These are phyloP conservation scores for Primulina tabacum DNA, from an alignment of 257 asterid genomes.

Conservation along the genomic window DNA sequence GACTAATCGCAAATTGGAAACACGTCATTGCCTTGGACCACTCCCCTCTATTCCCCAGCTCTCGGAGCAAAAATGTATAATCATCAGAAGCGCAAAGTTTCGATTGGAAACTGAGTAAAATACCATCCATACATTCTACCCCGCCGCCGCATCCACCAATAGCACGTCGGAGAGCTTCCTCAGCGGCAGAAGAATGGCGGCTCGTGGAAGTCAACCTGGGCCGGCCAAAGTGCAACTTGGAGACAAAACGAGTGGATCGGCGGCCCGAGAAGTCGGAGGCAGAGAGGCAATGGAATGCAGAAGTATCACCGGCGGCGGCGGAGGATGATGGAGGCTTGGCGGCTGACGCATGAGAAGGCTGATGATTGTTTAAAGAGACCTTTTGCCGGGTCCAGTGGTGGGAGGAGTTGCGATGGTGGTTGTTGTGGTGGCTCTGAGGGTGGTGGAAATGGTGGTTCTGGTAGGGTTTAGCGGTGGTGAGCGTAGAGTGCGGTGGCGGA, in stretches of 20 bases:
- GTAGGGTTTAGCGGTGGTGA: conserved; percentile 79
- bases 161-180: conserved; percentile 55
- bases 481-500: conserved; percentile 79
- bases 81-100: conserved; percentile 70
- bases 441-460: conserved; percentile 52
- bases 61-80: conserved; percentile 65
- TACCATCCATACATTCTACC: conserved; percentile 31
- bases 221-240: conserved; percentile 87
- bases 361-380: conserved; percentile 48
- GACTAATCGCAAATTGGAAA: conserved; percentile 65
- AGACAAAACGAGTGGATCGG: conserved; percentile 80
- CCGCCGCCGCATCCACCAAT: conserved; percentile 32
- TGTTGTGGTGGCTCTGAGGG: conserved; percentile 31
- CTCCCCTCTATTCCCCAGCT: conserved; percentile 85
- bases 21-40: conserved; percentile 63
- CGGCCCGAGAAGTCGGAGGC: conserved; percentile 73
- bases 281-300: conserved; percentile 44
- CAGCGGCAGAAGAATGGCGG: conserved; percentile 76
- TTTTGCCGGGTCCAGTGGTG: conserved; percentile 42
- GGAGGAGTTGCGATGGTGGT: conserved; percentile 31
- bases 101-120: conserved; percentile 44
- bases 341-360: conserved; percentile 29
- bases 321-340: conserved; percentile 34
- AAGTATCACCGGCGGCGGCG: conserved; percentile 23
- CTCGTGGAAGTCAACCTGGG: conserved; percentile 48